Evolutionary conservation across 768 basidiomycete species (phyloP).

Genomic region (Mycena latifolia): DNA sequence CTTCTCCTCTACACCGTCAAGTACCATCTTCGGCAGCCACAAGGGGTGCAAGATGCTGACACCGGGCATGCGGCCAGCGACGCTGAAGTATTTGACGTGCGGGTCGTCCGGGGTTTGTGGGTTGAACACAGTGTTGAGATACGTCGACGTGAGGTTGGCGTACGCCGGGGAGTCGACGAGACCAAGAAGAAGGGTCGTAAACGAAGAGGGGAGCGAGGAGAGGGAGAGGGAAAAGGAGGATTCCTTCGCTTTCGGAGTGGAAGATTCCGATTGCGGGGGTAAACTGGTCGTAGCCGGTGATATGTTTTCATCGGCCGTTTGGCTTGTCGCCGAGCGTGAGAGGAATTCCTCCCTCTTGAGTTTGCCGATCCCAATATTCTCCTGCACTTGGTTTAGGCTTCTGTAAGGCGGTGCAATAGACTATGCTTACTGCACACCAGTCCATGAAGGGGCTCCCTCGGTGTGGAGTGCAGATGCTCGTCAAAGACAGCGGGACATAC

Average conservation of each 20-base stretch:
- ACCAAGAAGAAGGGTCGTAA: conserved; percentile 89
- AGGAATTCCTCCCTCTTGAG: conserved; percentile 55
- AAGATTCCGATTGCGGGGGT: conserved; percentile 42
- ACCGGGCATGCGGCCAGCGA: conserved; percentile 80
- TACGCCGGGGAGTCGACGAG: conserved; percentile 97
- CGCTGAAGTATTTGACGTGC: conserved; percentile 90
- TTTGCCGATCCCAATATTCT: conserved; percentile 93
- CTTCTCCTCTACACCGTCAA: conserved; percentile 85
- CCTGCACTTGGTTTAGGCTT: conserved; percentile 54
- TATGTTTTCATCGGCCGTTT: conserved; percentile 25
- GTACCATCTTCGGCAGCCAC: conserved; percentile 95
- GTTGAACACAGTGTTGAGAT: conserved; percentile 85
- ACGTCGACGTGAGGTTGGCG: conserved; percentile 89
- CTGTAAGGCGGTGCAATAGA: neutral
- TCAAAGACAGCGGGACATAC: conserved; percentile 90
- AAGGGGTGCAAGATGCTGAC: conserved; percentile 92
- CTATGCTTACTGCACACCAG: conserved; percentile 87
- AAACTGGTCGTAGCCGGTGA: conserved; percentile 20
- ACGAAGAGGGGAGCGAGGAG: conserved; percentile 80
- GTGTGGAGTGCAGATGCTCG: conserved; percentile 93
- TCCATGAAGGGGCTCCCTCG: conserved; percentile 99
- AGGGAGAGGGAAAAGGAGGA: conserved; percentile 58
- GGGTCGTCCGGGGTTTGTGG: conserved; percentile 84
- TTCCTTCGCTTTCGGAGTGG: conserved; percentile 37
- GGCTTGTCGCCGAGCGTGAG: conserved; percentile 31